Conservation (phyloP, 306 rosid genomes). For the Inga laurina region DNA sequence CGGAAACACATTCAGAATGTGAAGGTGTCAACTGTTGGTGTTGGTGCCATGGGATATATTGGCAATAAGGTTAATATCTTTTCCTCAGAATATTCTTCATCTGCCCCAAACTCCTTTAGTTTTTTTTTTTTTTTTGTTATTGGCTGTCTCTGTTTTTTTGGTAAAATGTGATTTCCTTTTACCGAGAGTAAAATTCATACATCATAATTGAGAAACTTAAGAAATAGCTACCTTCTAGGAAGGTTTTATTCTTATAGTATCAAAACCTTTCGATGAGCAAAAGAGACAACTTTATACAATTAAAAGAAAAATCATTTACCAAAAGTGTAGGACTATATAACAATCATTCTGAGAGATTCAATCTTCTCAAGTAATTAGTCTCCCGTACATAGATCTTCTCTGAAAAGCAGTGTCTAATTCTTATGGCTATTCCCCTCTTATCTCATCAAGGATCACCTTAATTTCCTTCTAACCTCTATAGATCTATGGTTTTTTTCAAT, state of each 20-base stretch:
- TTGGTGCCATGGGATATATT: slow-evolving; percentile 97
- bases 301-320: not conserved
- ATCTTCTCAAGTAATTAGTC: too few species aligned
- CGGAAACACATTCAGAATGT: slow-evolving; percentile 89
- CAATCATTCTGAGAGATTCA: not conserved
- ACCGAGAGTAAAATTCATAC: not conserved
- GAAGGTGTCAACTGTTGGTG: slow-evolving; percentile 97
- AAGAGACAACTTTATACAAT: not conserved
- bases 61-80: slow-evolving; percentile 87
- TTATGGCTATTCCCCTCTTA: too few species aligned
- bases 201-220: not conserved
- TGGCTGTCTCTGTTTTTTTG: not conserved
- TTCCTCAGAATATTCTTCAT: slow-evolving; percentile 17
- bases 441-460: too few species aligned
- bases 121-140: not conserved
- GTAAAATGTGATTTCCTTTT: not conserved
- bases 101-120: not conserved
- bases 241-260: not conserved
- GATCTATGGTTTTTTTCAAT: too few species aligned
- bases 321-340: not conserved
- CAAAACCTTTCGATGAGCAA: not conserved
- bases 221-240: not conserved
- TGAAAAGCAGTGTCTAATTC: too few species aligned
- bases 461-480: too few species aligned
- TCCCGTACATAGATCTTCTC: too few species aligned